These are phyloP conservation scores for Linaria vulgaris DNA, from an alignment of 257 asterid species.

Conservation along the genomic window DNA sequence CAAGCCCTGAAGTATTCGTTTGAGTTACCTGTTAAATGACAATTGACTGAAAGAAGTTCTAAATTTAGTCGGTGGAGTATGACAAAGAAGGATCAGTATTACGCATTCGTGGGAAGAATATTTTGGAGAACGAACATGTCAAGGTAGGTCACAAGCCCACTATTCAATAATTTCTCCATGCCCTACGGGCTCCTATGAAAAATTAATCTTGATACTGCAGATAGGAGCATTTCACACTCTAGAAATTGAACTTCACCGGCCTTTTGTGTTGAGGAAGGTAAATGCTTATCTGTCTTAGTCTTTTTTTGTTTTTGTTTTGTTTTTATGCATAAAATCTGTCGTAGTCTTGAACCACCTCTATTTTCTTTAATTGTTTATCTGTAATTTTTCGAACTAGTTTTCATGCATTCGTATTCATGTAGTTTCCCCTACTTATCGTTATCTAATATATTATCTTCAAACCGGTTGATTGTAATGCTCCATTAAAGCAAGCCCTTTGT, in stretches of 20 bases:
- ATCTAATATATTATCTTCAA: too few species aligned
- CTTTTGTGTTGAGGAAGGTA: constrained; percentile 92
- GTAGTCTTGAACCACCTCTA: background rate
- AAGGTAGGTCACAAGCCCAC: constrained; percentile 50
- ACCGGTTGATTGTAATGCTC: too few species aligned
- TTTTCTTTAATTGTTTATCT: background rate
- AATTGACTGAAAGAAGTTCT: constrained; percentile 6
- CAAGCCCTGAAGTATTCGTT: background rate
- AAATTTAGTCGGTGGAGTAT: constrained; percentile 66
- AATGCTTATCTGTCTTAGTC: background rate
- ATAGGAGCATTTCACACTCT: constrained; percentile 98
- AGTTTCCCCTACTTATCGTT: too few species aligned
- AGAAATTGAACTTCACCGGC: constrained; percentile 84
- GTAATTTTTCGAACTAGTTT: background rate
- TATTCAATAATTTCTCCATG: constrained; percentile 11
- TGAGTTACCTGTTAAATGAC: background rate
- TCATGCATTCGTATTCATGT: background rate
- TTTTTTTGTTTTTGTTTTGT: too few species aligned
- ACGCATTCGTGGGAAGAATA: constrained; percentile 92
- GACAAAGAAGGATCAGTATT: constrained; percentile 93
- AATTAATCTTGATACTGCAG: constrained; percentile 43
- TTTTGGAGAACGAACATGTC: constrained; percentile 88
- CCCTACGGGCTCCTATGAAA: constrained; percentile 20
- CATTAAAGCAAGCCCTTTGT: too few species aligned
- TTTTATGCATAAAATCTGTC: too few species aligned